These are phyloP conservation scores for Spiromastix sp. DNA, from an alignment of 2,329 filamentous ascomycete genomes.

Conservation along the genomic window DNA sequence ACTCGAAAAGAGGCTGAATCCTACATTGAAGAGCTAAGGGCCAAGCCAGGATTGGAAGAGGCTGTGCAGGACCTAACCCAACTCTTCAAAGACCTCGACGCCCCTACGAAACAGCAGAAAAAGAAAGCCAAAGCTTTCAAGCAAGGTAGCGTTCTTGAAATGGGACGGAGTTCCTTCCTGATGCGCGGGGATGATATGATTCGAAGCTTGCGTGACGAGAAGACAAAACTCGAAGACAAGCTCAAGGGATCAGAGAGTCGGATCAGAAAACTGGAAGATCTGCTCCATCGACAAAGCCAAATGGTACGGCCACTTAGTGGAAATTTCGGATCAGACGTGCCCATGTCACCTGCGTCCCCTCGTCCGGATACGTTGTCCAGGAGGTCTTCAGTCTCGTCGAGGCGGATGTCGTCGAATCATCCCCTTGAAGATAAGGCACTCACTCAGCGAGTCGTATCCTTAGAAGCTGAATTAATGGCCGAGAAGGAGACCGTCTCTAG, in stretches of 20 bases:
- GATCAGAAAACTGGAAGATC: conserved; percentile 80
- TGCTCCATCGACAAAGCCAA: conserved; percentile 72
- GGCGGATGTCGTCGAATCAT: conserved; percentile 52
- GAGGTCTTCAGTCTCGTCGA: conserved; percentile 50
- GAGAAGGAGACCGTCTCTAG: conserved; percentile 59
- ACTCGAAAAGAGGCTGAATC: conserved; percentile 65
- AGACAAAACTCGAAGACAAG: conserved; percentile 60
- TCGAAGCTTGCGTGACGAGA: conserved; percentile 71
- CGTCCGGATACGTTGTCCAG: conserved; percentile 38
- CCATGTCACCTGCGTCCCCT: conserved; percentile 31
- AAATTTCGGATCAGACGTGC: conserved; percentile 35
- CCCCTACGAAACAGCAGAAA: conserved; percentile 74
- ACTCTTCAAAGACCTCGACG: conserved; percentile 66
- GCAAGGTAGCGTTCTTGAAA: conserved; percentile 87
- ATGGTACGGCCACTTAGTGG: conserved; percentile 43
- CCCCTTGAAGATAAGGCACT: conserved; percentile 50
- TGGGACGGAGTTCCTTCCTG: conserved; percentile 77
- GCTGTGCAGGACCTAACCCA: conserved; percentile 64
- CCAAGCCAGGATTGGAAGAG: conserved; percentile 53
- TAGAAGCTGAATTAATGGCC: conserved; percentile 68
- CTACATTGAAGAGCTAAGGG: conserved; percentile 58
- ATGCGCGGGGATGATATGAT: conserved; percentile 78
- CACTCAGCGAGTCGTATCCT: conserved; percentile 49
- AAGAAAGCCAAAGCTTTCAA: conserved; percentile 90
- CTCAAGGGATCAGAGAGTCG: conserved; percentile 79